Evolutionary conservation across 73 alveolate species (phyloP), one percentile per base, ranked within the genome.

Genomic region (Symbiodinium pilosum): DNA sequence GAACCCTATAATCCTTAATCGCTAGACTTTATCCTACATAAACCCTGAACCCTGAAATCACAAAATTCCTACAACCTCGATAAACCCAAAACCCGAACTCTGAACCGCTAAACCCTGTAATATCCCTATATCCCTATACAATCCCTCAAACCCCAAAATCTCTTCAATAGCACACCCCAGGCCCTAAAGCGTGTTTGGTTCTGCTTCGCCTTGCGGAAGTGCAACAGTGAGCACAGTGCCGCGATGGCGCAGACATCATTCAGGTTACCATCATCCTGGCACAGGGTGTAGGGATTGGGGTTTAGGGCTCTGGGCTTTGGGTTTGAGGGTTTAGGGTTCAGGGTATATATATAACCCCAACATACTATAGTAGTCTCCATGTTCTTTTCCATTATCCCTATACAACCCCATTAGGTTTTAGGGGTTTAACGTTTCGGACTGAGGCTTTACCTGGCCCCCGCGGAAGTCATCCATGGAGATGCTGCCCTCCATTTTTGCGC

Each of bases 211-310:
- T 93, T 93, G 30, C 93, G 88, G 59, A 93, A 93, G 56, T 93
- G 99, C 47, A 93, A 73, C 94, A 93, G 40, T 36, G 93, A 26
- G 44, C 93, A 81, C 1, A 93, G 93, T 24, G 99, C 99, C 16
- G 99, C 99, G 6, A 93, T 59, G 86, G 93, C 99, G 42, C 93
- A 93, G 26, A 83, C 99, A 56, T 93, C 99, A 28, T 59, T 41
- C n/a, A 93, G 93, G 59, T 93, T 93, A 43, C 99, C 99, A 36
- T 93, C 99, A 54, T 93, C 99, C 86, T 93, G 85, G 54, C 81
- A 24, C 28, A 20, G 41, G 77, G 77, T 64, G 21, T 64, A 21
- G 41, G 77, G 77, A 26, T 64, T 64, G 28, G 39, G 39, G 77
- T 59, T 16, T 24, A 59, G 77, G 77, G 77, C 28, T 59, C 32